These are phyloP conservation scores for Echites panduratus DNA, from an alignment of 257 asterid species.

Conservation along the genomic window DNA sequence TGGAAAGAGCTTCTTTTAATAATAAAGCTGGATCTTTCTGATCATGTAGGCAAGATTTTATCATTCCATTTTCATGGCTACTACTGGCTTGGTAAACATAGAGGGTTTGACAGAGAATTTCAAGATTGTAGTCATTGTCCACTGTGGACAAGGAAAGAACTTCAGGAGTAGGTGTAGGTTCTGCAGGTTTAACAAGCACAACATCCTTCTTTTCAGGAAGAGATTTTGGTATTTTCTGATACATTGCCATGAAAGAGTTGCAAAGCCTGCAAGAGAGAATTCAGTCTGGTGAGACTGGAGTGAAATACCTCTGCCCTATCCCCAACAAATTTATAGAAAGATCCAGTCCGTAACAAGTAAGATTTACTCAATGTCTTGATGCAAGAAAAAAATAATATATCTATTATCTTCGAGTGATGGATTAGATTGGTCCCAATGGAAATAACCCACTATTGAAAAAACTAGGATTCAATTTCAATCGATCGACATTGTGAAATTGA, in stretches of 20 bases:
- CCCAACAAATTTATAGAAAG: conserved; percentile 4
- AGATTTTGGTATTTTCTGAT: background rate
- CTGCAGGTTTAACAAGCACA: conserved; percentile 19
- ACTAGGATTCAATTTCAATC: background rate
- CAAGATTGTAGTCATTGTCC: conserved; percentile 20
- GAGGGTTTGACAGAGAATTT: conserved; percentile 21
- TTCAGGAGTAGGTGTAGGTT: conserved; percentile 11
- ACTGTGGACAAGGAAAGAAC: conserved; percentile 20
- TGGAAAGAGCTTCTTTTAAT: conserved; percentile 16
- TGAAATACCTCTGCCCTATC: background rate
- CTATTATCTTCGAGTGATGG: too few relatives aligned
- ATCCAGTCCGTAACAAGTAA: too few relatives aligned
- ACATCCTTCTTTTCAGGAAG: conserved; percentile 11
- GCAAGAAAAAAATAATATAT: too few relatives aligned
- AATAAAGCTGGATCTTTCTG: conserved; percentile 10
- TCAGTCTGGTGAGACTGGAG: background rate
- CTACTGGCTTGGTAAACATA: conserved; percentile 15
- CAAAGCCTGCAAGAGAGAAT: background rate
- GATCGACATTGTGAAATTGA: background rate
- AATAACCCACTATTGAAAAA: background rate
- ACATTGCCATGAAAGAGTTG: conserved; percentile 2
- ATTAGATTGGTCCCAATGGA: background rate
- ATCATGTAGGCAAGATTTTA: background rate
- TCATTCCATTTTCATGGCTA: background rate
- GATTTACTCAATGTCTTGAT: too few relatives aligned